phyloP scores from a whole-genome alignment of 176 grass and related monocot species.

The Raddia distichophylla region DNA sequence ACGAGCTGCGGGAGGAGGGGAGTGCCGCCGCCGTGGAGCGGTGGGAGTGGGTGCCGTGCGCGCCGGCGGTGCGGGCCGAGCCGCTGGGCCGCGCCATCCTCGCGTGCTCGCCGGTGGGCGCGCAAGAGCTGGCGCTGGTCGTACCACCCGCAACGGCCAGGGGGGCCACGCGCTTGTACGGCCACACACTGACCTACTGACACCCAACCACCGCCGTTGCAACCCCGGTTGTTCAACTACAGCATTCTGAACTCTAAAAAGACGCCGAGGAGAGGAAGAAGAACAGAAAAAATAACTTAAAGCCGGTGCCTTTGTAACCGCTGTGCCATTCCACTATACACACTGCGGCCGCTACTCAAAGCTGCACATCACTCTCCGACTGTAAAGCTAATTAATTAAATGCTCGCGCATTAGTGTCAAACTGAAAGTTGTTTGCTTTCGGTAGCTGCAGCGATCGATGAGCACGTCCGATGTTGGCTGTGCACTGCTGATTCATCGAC shows the following conservation, averaged over 20 bases:
- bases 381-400: too few species aligned
- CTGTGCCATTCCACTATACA: background rate
- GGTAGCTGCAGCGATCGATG: too few species aligned
- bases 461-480: too few species aligned
- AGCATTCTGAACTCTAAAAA: background rate
- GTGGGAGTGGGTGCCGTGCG: conserved; percentile 79
- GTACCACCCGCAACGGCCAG: background rate
- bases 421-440: too few species aligned
- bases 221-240: background rate
- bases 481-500: too few species aligned
- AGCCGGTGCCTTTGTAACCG: background rate
- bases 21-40: conserved; percentile 36
- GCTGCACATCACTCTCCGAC: background rate
- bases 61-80: conserved; percentile 43
- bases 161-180: background rate
- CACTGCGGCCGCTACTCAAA: background rate
- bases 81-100: conserved; percentile 53
- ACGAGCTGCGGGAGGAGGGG: conserved; percentile 44
- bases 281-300: background rate
- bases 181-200: conserved; percentile 11
- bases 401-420: too few species aligned
- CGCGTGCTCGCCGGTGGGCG: conserved; percentile 57
- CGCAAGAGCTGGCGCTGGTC: conserved; percentile 47
- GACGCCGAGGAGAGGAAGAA: too few species aligned
- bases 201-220: background rate